These are phyloP conservation scores for Phenoliferia sp. DNA, from an alignment of 1,284 basidiomycete species.

Conservation along the genomic window DNA sequence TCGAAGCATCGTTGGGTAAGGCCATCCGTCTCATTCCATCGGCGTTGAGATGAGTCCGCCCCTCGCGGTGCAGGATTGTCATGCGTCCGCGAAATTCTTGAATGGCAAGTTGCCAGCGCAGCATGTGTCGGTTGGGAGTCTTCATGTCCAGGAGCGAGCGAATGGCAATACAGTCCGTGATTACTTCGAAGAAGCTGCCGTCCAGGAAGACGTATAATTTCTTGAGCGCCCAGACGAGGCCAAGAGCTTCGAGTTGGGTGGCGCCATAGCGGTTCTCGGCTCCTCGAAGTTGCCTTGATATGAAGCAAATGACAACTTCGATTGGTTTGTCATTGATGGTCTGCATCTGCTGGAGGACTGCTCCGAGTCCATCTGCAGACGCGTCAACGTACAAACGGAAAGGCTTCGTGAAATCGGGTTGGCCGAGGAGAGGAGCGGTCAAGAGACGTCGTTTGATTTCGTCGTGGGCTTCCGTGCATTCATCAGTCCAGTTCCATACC, in stretches of 20 bases:
- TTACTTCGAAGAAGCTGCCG: background rate
- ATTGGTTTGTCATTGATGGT: background rate
- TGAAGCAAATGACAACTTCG: background rate
- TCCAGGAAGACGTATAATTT: constrained; percentile 8
- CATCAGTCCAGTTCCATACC: too few species aligned
- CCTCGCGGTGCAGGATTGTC: constrained; percentile 1
- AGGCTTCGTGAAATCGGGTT: background rate
- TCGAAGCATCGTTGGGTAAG: background rate
- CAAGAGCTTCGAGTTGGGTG: constrained; percentile 10
- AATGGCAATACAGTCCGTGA: constrained; percentile 5
- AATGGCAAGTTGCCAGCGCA: constrained; percentile 10
- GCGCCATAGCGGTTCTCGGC: constrained; percentile 4
- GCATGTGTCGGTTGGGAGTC: constrained; percentile 9
- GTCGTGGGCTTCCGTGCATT: too few species aligned
- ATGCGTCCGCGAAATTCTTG: constrained; percentile 5
- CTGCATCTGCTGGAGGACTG: background rate
- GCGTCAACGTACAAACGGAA: background rate
- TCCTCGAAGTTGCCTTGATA: constrained; percentile 4
- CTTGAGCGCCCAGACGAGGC: constrained; percentile 3
- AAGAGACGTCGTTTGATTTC: background rate
- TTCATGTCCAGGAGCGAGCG: background rate
- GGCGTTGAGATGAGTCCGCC: background rate
- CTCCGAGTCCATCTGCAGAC: background rate
- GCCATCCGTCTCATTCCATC: background rate
- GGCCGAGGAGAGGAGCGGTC: background rate